A percentile compares a stretch with the other conserved stretches of the same genome.
Conservation (phyloP, 2,329 filamentous ascomycete genomes). For the Ophiocordyceps camponoti-rufipedis region DNA sequence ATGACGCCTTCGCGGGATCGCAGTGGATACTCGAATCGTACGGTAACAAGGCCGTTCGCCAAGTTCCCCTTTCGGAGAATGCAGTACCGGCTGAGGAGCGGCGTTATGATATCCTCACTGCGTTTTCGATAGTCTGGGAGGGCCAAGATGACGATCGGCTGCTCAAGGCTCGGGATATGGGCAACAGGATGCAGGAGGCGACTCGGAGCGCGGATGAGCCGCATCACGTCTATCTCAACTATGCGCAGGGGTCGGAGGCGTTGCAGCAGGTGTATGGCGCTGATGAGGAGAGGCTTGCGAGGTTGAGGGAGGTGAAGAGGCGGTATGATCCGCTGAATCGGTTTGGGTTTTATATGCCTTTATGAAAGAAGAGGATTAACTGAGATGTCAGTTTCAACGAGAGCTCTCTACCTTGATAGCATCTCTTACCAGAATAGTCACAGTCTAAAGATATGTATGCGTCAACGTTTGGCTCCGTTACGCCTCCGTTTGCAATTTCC, state of each 20-base stretch:
- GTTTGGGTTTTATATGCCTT: conserved; percentile 4
- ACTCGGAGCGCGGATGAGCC: not conserved
- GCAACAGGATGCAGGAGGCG: not conserved
- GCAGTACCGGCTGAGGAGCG: conserved; percentile 4
- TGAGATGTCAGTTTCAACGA: too few species aligned
- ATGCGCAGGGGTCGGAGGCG: conserved; percentile 4
- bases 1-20: conserved; percentile 1
- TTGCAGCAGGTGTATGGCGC: conserved; percentile 4
- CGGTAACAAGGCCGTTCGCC: conserved; percentile 1
- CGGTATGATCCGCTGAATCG: conserved; percentile 5
- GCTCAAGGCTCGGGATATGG: conserved; percentile 1
- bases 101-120: conserved; percentile 2
- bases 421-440: too few species aligned
- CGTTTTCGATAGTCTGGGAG: conserved; percentile 2
- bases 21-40: conserved; percentile 1
- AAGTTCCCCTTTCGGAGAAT: conserved; percentile 1
- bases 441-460: too few species aligned
- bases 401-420: too few species aligned
- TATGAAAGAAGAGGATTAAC: not conserved
- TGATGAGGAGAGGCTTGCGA: conserved; percentile 2
- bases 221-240: conserved; percentile 6
- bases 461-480: too few species aligned
- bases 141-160: not conserved
- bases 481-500: too few species aligned
- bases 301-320: conserved; percentile 4